Evolutionary conservation across 176 grass and related monocot genomes (phyloP), one percentile per base, ranked within the genome.

Genomic region (Calamus simplicifolius): DNA sequence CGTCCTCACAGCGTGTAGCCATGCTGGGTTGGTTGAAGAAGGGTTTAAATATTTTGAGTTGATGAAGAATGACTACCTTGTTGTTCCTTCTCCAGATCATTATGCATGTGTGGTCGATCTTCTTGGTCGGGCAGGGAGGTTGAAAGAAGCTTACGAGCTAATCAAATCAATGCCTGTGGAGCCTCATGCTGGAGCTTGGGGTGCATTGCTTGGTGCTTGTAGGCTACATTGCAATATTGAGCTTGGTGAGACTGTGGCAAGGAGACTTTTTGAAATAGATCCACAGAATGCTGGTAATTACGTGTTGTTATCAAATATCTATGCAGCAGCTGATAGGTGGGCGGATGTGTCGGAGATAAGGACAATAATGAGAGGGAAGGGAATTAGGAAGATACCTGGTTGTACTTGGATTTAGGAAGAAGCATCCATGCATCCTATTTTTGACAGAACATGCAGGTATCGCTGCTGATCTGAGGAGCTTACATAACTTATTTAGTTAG

Each of bases 281-380:
- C 87, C 87, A 0, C 27, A 85, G 18, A 97, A 91, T 88, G 93
- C 87, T 74, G 87, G 79, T 58, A 98, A 92, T 66, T 92, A 88
- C 73, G 87, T 98, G 25, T 62, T 73, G 18, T 69, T 98, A 43
- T 98, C 87, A 67, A 92, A 98, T 75, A 78, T 92, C 69, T 92
- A 88, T 92, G 87, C 93, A 17, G 80, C 77, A 64, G 78, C 66
- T n/a, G 75, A 92, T 76, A 85, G 84, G 70, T 98, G 87, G 93
- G 66, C 48, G 17, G 76, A 91, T 72, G 87, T 88, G 67, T 92
- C 79, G 16, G 71, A 73, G 72, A 18, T 92, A 75, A 98, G 93
- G 79, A 50, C 25, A 63, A 28, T 80, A 61, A 85, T 92, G 93
- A 71, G 66, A 52, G 79, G 67, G 71, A 92, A 75, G 63, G 76